Base-by-base conservation (phyloP, 164 flowering plant genomes). In the Nelumbo lutea region DNA sequence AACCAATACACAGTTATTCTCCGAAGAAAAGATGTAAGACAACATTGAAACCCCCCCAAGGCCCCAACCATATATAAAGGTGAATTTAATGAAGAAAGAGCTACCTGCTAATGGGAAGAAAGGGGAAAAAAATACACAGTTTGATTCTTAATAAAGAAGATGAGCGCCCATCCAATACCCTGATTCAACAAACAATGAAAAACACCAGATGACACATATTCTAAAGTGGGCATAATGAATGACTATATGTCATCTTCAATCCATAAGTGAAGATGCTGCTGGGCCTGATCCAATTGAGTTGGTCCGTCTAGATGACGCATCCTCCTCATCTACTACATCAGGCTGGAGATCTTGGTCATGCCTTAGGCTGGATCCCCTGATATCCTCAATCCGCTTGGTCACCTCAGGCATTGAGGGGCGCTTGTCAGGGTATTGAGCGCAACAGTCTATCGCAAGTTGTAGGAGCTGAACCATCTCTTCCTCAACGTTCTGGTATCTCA, bases 381-480 rank as follows among this genome's bases (percentile, higher is more conserved):
- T 76, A 68, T 89, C 93, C 72, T 92, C 89, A 8, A 92, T 89
- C 9, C 80, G 75, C 48, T 56, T 69, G 2, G 75, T 73, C 40
- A 88, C 96, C 59, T 85, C 89, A 0, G 74, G 61, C 88, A 93
- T 93, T 3, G 88, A 50, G 7, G 96, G 98, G 6, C 98, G 91
- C 5, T 82, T 87, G 55, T 93, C 98, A 0, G 98, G 96, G 73
- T 87, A 82, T 67, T 83, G 91, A 7, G 83, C 85, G 0, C 88
- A 75, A 67, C 98, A 93, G 59, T 87, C 84, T 14, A 90, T 74
- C 1, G 88, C 98, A 14, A 93, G 84, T 73, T 90, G 93, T 53
- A 93, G 67, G 53, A 90, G 87, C 78, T 86, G 84, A 58, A 90
- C 91, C 98, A 93, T 90, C 60, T 90, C 91, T 65, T 89, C 96